phyloP scores from a whole-genome alignment of 1,284 basidiomycete genomes.

The Ustilago trichophora region DNA sequence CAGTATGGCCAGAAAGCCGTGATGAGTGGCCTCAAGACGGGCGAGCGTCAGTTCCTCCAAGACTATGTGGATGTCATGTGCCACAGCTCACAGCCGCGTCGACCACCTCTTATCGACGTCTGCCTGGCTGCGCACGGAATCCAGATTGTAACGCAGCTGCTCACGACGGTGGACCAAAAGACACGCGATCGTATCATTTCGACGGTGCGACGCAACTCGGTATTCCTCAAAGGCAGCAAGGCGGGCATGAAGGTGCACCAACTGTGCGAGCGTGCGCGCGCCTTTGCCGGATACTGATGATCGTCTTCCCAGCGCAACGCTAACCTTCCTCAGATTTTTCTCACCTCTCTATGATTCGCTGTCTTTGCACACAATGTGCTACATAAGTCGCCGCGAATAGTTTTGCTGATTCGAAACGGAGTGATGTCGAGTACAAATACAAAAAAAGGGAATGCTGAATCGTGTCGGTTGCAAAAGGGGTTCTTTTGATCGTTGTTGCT shows the following conservation, averaged over 20 bases:
- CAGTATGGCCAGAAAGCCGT: constrained; percentile 63
- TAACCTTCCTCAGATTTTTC: too few relatives aligned
- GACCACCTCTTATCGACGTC: constrained; percentile 62
- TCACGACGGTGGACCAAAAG: constrained; percentile 53
- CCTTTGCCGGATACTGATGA: constrained; percentile 62
- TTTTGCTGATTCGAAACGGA: constrained; percentile 3
- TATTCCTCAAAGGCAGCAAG: constrained; percentile 63
- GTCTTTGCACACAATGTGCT: too few relatives aligned
- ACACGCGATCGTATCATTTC: constrained; percentile 57
- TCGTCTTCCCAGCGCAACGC: too few relatives aligned
- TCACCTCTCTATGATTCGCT: too few relatives aligned
- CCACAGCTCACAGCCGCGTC: constrained; percentile 39
- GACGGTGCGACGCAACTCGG: constrained; percentile 59
- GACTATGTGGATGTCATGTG: constrained; percentile 55
- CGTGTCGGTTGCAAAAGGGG: background rate
- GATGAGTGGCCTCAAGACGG: constrained; percentile 59
- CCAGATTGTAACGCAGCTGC: constrained; percentile 65
- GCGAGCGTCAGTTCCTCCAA: constrained; percentile 39
- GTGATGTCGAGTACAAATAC: constrained; percentile 37
- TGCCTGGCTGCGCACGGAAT: constrained; percentile 58
- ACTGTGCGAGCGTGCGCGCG: constrained; percentile 64
- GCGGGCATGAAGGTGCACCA: constrained; percentile 63
- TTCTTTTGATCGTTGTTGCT: background rate
- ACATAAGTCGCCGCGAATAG: background rate
- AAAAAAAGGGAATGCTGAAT: background rate